Evolutionary conservation across 2,329 filamentous ascomycete genomes (phyloP), one percentile per base, ranked within the genome.

Genomic region (Bipolaris sorokiniana): DNA sequence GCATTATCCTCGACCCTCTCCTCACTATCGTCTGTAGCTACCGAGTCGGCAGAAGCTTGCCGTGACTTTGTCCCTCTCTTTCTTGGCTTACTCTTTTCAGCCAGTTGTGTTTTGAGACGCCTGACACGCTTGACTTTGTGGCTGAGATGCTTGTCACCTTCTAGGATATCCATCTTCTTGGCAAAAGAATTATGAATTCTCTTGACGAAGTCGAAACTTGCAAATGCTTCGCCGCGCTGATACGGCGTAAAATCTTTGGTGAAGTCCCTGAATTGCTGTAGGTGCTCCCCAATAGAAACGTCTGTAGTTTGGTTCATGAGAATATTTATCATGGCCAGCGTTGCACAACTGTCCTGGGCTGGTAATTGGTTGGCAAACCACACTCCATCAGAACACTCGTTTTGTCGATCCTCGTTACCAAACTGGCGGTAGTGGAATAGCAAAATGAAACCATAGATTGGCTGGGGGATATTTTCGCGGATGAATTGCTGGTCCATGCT

Each of bases 281-380:
- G 82, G 57, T 88, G 82, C n/a, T 85, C 78, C 3, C 92, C 92
- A 5, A 97, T 82, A 16, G 7, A 78, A 3, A 92, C 76, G 0
- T 80, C 81, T 0, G 45, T 28, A 22, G 88, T 83, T 33, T 57
- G 54, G 71, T 98, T 98, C 85, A 97, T 96, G 70, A 97, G 80
- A 58, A 97, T 96, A 69, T 98, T 98, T 66, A 97, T 84, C 64
- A 98, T 82, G 3, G 95, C 92, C 44, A 97, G 86, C n/a, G 91
- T 95, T 18, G 92, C 95, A 77, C 95, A 99, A 23, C 92, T 89
- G 75, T 96, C 96, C 47, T 75, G 72, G 11, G 66, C 70, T 5
- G 73, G 74, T 45, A 91, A 89, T 79, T 96, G 94, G 69, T 97
- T 97, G 26, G 93, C 92, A 75, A 97, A 98, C 94, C 95, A 99